Percentiles rank a stretch among this genome's conserved stretches.
phyloP scores from a whole-genome alignment of 2,329 filamentous ascomycete species.

The Penicillium concentricum region DNA sequence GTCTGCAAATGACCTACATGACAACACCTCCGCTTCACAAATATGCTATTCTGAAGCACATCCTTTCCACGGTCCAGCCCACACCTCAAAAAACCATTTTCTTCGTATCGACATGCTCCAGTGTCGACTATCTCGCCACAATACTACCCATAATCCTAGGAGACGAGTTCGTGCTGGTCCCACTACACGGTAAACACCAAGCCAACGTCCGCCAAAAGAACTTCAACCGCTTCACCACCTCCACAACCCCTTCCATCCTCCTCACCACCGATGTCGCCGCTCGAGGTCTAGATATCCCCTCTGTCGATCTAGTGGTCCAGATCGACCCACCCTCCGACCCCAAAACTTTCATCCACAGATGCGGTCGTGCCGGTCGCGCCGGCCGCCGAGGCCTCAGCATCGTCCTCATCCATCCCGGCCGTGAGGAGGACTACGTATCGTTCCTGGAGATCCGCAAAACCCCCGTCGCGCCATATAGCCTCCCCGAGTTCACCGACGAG shows the following conservation, averaged over 20 bases:
- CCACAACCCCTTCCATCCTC: constrained; percentile 73
- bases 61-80: constrained; percentile 69
- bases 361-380: constrained; percentile 62
- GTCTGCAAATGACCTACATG: constrained; percentile 87
- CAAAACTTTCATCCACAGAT: constrained; percentile 73
- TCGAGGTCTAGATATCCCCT: constrained; percentile 84
- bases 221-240: constrained; percentile 74
- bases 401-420: constrained; percentile 78
- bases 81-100: constrained; percentile 81
- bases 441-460: constrained; percentile 88
- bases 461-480: constrained; percentile 65
- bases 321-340: constrained; percentile 83
- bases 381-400: constrained; percentile 76
- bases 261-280: constrained; percentile 92
- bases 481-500: constrained; percentile 57
- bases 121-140: constrained; percentile 90
- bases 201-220: constrained; percentile 86
- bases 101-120: constrained; percentile 90
- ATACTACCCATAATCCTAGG: constrained; percentile 73
- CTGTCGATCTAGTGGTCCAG: constrained; percentile 88
- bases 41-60: constrained; percentile 67
- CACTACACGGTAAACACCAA: constrained; percentile 88
- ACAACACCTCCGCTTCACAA: constrained; percentile 75
- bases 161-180: constrained; percentile 65
- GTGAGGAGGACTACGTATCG: constrained; percentile 84